phyloP scores from a whole-genome alignment of 2,329 filamentous ascomycete species.

The Fusarium verticillioides region DNA sequence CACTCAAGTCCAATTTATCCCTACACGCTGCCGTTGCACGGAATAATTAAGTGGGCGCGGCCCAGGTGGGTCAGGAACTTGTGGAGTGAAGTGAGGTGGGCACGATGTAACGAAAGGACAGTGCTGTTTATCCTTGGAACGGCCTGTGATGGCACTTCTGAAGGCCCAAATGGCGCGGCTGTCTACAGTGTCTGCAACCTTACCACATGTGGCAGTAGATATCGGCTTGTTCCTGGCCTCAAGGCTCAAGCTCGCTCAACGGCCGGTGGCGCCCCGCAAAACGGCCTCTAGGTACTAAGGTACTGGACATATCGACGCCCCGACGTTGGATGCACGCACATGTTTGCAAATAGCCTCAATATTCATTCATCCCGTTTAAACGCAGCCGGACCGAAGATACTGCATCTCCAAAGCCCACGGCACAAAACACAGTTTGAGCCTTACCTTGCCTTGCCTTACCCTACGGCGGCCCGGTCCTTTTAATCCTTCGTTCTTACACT shows the following conservation, averaged over 20 bases:
- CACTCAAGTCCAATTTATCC: slow-evolving; percentile 29
- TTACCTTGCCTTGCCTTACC: neutral
- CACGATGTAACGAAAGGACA: slow-evolving; percentile 40
- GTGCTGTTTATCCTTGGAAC: slow-evolving; percentile 3
- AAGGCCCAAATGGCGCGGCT: slow-evolving; percentile 6
- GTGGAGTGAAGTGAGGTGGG: slow-evolving; percentile 24
- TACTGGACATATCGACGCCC: neutral
- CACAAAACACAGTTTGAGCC: slow-evolving; percentile 1
- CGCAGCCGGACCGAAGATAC: slow-evolving; percentile 1
- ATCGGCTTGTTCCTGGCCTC: slow-evolving; percentile 28
- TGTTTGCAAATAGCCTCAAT: slow-evolving; percentile 29
- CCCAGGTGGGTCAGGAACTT: slow-evolving; percentile 38
- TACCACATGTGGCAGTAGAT: slow-evolving; percentile 19
- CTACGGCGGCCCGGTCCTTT: slow-evolving; percentile 33
- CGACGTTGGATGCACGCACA: neutral
- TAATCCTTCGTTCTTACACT: slow-evolving; percentile 13
- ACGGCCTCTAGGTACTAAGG: neutral
- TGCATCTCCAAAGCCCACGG: neutral
- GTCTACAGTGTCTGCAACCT: slow-evolving; percentile 27
- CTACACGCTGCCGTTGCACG: slow-evolving; percentile 17
- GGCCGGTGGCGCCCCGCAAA: slow-evolving; percentile 31
- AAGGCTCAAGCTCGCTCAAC: neutral
- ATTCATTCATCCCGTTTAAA: neutral
- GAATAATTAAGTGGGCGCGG: slow-evolving; percentile 30
- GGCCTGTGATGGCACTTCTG: neutral